A percentile compares a stretch with the other conserved stretches of the same genome.
Evolutionary conservation across 257 asterid species (phyloP).

Genomic region (Lycium ferocissimum): DNA sequence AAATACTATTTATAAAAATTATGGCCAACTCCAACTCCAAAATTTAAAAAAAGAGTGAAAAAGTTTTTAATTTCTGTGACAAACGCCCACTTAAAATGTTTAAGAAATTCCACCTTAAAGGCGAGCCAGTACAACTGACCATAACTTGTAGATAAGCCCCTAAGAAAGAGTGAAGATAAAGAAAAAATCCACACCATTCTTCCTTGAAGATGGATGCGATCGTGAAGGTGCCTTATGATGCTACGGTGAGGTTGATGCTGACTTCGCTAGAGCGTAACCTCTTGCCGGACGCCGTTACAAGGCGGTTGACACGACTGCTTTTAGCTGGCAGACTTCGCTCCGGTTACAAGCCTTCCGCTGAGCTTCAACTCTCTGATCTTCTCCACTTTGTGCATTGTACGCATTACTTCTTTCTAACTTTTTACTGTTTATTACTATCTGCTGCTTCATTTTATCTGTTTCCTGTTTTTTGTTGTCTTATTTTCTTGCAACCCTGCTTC

Average conservation of each 20-base stretch:
- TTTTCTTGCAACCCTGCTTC: too few relatives aligned
- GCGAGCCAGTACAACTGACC: background rate
- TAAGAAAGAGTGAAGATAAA: background rate
- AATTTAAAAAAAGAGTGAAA: too few relatives aligned
- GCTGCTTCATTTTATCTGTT: too few relatives aligned
- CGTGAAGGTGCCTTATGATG: conserved; percentile 65
- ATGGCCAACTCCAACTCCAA: too few relatives aligned
- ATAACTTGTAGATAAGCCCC: background rate
- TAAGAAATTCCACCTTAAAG: too few relatives aligned
- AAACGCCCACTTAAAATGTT: too few relatives aligned
- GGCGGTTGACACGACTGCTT: conserved; percentile 79
- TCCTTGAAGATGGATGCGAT: conserved; percentile 44
- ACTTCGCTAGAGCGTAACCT: conserved; percentile 78
- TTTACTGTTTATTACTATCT: too few relatives aligned
- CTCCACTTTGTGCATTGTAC: conserved; percentile 66
- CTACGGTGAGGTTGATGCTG: conserved; percentile 74
- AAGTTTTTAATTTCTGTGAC: too few relatives aligned
- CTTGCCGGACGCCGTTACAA: conserved; percentile 80
- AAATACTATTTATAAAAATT: too few relatives aligned
- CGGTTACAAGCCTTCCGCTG: conserved; percentile 66
- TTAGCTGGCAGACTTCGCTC: conserved; percentile 82
- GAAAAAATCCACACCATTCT: background rate
- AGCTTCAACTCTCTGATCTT: conserved; percentile 65
- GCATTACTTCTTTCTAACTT: background rate
- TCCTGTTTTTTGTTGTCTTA: too few relatives aligned